Base-by-base conservation (phyloP, 805 yeast genomes). In the Ogataea dorogensis region DNA sequence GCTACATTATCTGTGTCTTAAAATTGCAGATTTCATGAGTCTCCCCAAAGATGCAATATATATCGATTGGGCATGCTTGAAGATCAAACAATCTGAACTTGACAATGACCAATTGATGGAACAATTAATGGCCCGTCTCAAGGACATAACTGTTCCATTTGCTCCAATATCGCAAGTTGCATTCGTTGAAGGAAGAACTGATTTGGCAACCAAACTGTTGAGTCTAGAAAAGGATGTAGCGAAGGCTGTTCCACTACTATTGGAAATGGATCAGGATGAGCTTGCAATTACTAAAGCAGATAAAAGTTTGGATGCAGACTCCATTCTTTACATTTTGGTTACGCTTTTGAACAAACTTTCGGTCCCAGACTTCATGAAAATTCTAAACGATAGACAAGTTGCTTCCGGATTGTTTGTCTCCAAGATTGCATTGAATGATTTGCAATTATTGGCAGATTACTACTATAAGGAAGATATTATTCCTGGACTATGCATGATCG, bases 21-120 rank as follows among this genome's bases (percentile, higher is more conserved):
- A 79, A 42, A 64, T 88, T 1, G 71, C 84, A 5, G 69, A 72
- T 12, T 64, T 73, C 18, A 65, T 70, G 46, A 63, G 60, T 30
- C 59, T 65, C 32, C 78, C 74, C 28, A 65, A 63, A 33, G 73
- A 73, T 51, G 44, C 59, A 11, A 73, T 93, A 0, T 83, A 81
- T 51, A 67, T 77, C 2, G 73, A 80, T 45, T 93, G 98, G 98
- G 89, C 95, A 5, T 74, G 81, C 40, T 62, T 72, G 21, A 84
- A 86, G 52, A 77, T 89, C 16, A 70, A 68, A 39, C 60, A 62
- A 19, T 79, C 81, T 11, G 50, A 68, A 5, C 71, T 70, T 18
- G 46, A 70, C 39, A 68, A 73, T 1, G 97, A 91, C 52, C 77
- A 75, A 23, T 59, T 91, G 8, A 73, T 77, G 27, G 54, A 65